Base-by-base conservation (phyloP, 1,139 yeast species). In the Pichia cactophila region DNA sequence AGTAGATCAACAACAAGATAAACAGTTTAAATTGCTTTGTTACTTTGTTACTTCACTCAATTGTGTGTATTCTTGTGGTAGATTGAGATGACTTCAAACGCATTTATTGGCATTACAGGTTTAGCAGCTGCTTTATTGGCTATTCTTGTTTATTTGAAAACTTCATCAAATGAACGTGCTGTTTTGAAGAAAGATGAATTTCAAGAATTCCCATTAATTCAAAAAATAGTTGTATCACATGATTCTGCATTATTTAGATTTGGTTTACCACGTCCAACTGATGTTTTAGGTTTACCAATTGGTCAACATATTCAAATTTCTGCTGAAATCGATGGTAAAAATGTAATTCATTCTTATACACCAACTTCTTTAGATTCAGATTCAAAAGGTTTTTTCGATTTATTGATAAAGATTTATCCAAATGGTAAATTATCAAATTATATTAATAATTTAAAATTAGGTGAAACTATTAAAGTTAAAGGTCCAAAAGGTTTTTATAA, bases 401-500 rank as follows among this genome's bases (percentile, higher is more conserved):
- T 92, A 58, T 75, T 92, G 66, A 85, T 92, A 67, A 92, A 92
- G 73, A 81, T 94, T n/a, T 92, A 92, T 69, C 94, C 88, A 53
- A 76, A 81, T 58, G 98, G 98, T 58, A 88, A 86, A 69, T 82
- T 92, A 58, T 86, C 97, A 45, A 82, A 79, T 64, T 74, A 78
- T 64, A 80, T 92, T 50, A 86, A 84, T 46, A 75, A 78, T 58
- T 77, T 89, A 58, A 70, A 78, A 54, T 68, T 84, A 45, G 94
- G 92, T 51, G 88, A 86, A 55, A 67, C 74, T 31, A 82, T 87
- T 58, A 78, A 77, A 54, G 85, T 86, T 39, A 80, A 89, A 62
- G 98, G 98, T 31, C 98, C 98, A 61, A 88, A 88, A 71, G 98
- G 98, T 8, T 82, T 83, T 61, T 90, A 88, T 75, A 78, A 81